Conservation (phyloP, 805 yeast genomes). For the Kregervanrija pseudodelftensis region DNA sequence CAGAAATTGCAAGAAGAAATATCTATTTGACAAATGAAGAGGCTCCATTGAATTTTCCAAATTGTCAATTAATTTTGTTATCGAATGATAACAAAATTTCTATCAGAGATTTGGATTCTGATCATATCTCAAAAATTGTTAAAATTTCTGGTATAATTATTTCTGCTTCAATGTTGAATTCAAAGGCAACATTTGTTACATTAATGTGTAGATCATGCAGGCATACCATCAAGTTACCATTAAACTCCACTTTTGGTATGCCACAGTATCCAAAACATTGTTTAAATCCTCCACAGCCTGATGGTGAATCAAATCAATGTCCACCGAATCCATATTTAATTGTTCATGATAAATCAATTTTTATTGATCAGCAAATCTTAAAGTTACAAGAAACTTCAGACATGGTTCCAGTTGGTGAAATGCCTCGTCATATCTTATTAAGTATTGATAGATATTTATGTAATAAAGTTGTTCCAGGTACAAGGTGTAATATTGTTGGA, state of each 20-base stretch:
- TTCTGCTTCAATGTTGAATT: constrained; percentile 79
- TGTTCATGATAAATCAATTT: constrained; percentile 88
- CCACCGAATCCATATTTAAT: constrained; percentile 90
- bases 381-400: constrained; percentile 97
- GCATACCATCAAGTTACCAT: constrained; percentile 60
- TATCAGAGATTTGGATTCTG: constrained; percentile 78
- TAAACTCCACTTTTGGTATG: constrained; percentile 65
- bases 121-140: constrained; percentile 82
- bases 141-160: constrained; percentile 90
- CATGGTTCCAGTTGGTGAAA: constrained; percentile 97
- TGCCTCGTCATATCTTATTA: constrained; percentile 88
- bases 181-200: constrained; percentile 79
- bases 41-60: constrained; percentile 54
- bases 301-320: constrained; percentile 52
- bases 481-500: constrained; percentile 86
- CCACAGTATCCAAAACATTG: constrained; percentile 63
- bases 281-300: constrained; percentile 46
- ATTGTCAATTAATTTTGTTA: constrained; percentile 71
- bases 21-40: constrained; percentile 47
- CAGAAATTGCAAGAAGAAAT: constrained; percentile 77
- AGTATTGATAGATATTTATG: constrained; percentile 87
- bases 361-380: constrained; percentile 89
- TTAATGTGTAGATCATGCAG: constrained; percentile 84
- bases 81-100: constrained; percentile 67
- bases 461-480: constrained; percentile 90